Base-by-base conservation (phyloP, 768 basidiomycete genomes). In the Coprinopsis sp. region DNA sequence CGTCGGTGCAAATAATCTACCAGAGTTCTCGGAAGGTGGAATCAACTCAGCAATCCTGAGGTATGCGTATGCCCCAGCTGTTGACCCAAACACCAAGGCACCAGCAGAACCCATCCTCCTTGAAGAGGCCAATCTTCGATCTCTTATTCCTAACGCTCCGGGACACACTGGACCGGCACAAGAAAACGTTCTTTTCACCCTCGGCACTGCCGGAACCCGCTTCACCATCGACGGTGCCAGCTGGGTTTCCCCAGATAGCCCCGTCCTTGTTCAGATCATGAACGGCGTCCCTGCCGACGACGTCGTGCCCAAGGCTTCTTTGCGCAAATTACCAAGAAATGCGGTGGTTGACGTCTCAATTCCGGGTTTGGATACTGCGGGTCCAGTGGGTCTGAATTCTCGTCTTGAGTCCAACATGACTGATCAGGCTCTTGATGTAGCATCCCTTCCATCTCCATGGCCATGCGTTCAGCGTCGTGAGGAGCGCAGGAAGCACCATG, bases 1-100 rank as follows among this genome's bases (percentile, higher is more conserved):
- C 31, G 2, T 45, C 1, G 63, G 5, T 68, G 4, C 11, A 7
- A 37, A n/a, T 19, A 24, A 33, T 2, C 38, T 47, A 4, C 41
- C 55, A n/a, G 28, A 39, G 21, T 49, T 39, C 5, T 60, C 57
- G 37, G 49, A 14, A 10, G 56, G 56, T 18, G 78, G 77, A 16
- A 51, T 75, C 21, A 81, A 78, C 57, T 77, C 73, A 11, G 81
- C 76, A 1, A 77, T 80, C 37, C 60, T 79, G 6, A 69, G 74
- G 10, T 81, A 81, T 55, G 48, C 31, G 11, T 73, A 74, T 14
- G 76, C 74, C 1, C 50, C 63, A 1, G 39, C 31, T 12, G 50
- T 42, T 0, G 66, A 78, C 28, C 77, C 78, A 1, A 69, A 64
- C 1, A 70, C 69, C 1, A 58, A 43, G 2, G 59, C 65, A 4